phyloP scores from a whole-genome alignment of 2,329 filamentous ascomycete genomes.

The Grosmannia serpens region DNA sequence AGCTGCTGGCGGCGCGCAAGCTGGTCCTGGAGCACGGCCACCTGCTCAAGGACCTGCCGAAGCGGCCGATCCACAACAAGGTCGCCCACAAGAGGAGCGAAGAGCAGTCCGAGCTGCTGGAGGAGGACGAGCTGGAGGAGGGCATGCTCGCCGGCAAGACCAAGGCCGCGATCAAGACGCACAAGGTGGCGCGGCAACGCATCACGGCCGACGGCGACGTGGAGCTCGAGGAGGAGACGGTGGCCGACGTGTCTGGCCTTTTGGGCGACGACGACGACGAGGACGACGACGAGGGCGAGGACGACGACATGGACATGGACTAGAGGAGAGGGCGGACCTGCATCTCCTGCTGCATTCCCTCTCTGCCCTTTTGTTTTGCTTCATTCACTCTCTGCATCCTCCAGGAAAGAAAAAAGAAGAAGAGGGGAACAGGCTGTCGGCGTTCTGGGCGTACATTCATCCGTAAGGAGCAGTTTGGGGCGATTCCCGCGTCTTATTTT shows the following conservation, averaged over 20 bases:
- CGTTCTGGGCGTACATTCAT: neutral
- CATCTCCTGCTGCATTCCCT: too few relatives aligned
- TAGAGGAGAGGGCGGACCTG: constrained; percentile 11
- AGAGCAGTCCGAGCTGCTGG: constrained; percentile 12
- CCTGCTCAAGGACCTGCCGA: constrained; percentile 53
- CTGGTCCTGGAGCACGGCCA: constrained; percentile 88
- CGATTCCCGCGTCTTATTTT: neutral
- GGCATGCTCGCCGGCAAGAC: constrained; percentile 15
- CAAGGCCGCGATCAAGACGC: constrained; percentile 16
- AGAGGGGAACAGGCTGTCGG: neutral
- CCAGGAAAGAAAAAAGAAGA: neutral
- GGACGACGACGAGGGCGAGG: constrained; percentile 21
- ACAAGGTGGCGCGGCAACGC: constrained; percentile 25
- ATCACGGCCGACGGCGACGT: constrained; percentile 25
- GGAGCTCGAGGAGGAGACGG: constrained; percentile 23
- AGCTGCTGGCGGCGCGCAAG: constrained; percentile 71
- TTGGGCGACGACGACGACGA: constrained; percentile 14
- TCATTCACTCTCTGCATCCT: neutral
- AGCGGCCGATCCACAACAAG: constrained; percentile 23
- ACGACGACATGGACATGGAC: constrained; percentile 26
- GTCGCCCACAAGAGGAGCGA: constrained; percentile 19
- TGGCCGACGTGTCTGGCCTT: constrained; percentile 13
- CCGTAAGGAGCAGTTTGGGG: neutral
- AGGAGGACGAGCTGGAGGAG: constrained; percentile 16
- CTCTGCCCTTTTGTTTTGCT: neutral